Evolutionary conservation across 2,329 filamentous ascomycete genomes (phyloP).

Genomic region (Trichoderma lentiforme): DNA sequence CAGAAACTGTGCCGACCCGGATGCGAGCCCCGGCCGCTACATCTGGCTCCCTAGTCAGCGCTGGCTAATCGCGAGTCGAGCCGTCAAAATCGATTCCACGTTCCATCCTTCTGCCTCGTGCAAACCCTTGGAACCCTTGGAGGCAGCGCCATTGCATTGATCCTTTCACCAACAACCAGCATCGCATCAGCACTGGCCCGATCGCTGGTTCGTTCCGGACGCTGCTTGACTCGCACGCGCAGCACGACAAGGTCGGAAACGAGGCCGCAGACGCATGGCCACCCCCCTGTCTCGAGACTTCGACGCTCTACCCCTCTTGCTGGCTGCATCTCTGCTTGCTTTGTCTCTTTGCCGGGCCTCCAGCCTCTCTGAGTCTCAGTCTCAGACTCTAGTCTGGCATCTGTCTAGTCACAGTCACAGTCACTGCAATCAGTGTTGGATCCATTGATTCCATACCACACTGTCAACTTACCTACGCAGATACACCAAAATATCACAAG

Average conservation of each 20-base stretch:
- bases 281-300: background rate
- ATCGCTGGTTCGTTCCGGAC: background rate
- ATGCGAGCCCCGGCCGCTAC: conserved; percentile 2
- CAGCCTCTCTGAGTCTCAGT: background rate
- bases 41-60: background rate
- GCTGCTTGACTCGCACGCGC: conserved; percentile 1
- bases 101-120: background rate
- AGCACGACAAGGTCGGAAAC: background rate
- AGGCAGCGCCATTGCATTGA: background rate
- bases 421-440: background rate
- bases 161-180: background rate
- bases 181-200: background rate
- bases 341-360: too few relatives aligned
- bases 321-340: background rate
- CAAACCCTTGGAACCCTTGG: background rate
- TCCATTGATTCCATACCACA: background rate
- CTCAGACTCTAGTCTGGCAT: background rate
- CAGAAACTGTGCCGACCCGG: background rate
- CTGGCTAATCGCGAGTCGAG: background rate
- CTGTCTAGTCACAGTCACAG: too few relatives aligned
- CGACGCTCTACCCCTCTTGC: background rate
- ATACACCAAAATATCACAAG: background rate
- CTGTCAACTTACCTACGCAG: background rate
- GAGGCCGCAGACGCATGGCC: background rate
- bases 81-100: background rate